Evolutionary conservation across 2,329 filamentous ascomycete species (phyloP), one percentile per base, ranked within the genome.

Genomic region (Xylariaceae sp.): DNA sequence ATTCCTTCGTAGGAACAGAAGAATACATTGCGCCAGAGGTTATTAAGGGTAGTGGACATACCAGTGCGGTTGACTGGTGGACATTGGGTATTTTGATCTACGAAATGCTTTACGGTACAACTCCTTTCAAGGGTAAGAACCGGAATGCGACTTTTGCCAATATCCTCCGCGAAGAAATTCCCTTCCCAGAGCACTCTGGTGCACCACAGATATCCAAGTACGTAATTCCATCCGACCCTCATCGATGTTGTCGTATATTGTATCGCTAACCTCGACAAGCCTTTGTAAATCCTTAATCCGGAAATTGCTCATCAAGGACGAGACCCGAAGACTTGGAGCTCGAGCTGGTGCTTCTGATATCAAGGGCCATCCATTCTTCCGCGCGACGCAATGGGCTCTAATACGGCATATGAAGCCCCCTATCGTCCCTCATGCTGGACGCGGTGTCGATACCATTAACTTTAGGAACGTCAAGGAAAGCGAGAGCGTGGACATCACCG

Each of bases 51-150:
- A 96, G 91, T 60, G 93, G 93, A 18, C 93, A 98, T 67, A 98
- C 93, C 7, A 97, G 91, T 61, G 93, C 93, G 12, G 93, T 98
- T 12, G 93, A 98, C 65, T 98, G 93, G 93, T 98, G 93, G 93
- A 98, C 93, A 1, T 68, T 98, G 39, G 93, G 93, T 16, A 97
- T 98, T 53, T 69, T 98, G 59, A 89, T 98, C 42, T 98, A 97
- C 64, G 93, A 98, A 67, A 98, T 98, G 93, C 75, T 98, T 28
- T 98, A 91, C 68, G 93, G 93, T 41, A 98, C 91, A 1, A 98
- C 93, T 1, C 93, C 93, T 1, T 98, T 98, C 77, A 98, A 98
- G 73, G 93, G 93, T 54, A 97, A 98, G 79, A 98, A 96, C 66
- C 81, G 93, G 30, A 98, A 97, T 57, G 89, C 90, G 12, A 98